These are phyloP conservation scores for Fusarium multiceps DNA, from an alignment of 2,329 filamentous ascomycete species.

Conservation along the genomic window DNA sequence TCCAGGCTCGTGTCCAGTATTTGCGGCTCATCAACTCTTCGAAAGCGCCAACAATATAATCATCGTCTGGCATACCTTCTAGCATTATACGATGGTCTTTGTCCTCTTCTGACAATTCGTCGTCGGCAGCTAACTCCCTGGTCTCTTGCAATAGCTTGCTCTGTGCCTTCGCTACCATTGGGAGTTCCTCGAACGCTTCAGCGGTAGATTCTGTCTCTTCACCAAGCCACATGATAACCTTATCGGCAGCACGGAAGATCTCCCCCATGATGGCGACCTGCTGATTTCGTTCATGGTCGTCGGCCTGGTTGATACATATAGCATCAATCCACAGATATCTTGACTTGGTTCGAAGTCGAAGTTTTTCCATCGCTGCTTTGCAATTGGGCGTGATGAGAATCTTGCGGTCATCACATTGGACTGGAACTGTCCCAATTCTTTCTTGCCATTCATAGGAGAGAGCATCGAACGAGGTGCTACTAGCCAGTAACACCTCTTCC, in stretches of 20 bases:
- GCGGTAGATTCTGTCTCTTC: not conserved
- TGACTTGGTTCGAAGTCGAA: not conserved
- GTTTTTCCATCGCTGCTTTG: not conserved
- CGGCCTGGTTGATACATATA: not conserved
- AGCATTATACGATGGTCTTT: not conserved
- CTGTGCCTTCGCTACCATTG: not conserved
- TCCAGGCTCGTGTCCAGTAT: not conserved
- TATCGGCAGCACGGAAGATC: not conserved
- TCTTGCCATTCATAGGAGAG: not conserved
- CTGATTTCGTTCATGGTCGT: not conserved
- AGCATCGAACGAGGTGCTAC: not conserved
- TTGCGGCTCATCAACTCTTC: too few relatives aligned
- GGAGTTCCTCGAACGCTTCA: not conserved
- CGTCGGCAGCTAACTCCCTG: rapidly evolving
- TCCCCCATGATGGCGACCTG: not conserved
- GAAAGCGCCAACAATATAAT: not conserved
- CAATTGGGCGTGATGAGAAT: not conserved
- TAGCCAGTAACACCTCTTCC: too few relatives aligned
- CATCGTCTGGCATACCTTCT: not conserved
- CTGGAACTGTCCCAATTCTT: not conserved
- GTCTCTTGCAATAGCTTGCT: rapidly evolving
- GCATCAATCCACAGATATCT: not conserved
- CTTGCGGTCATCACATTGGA: not conserved
- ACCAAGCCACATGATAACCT: not conserved
- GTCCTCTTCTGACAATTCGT: rapidly evolving